Percentiles rank a stretch among this genome's conserved stretches.
These are phyloP conservation scores for Sungouiozyma ichnusensis DNA, from an alignment of 805 yeast genomes.

Conservation along the genomic window DNA sequence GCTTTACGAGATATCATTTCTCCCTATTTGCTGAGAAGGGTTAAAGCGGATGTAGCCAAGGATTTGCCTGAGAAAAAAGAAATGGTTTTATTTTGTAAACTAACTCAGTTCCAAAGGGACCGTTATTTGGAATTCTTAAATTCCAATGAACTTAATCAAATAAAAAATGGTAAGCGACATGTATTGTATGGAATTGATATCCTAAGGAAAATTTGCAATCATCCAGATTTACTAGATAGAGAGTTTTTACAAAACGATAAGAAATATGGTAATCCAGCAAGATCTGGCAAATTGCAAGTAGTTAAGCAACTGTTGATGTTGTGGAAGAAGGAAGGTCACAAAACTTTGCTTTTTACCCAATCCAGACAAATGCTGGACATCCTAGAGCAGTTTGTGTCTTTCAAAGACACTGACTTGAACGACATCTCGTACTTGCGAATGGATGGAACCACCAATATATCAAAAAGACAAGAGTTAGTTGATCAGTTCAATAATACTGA, in stretches of 20 bases:
- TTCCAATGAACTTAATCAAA: slow-evolving; percentile 65
- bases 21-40: slow-evolving; percentile 77
- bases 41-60: slow-evolving; percentile 89
- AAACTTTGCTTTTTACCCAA: slow-evolving; percentile 81
- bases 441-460: slow-evolving; percentile 90
- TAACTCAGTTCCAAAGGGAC: slow-evolving; percentile 66
- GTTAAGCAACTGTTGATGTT: slow-evolving; percentile 59
- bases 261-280: slow-evolving; percentile 44
- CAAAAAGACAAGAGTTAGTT: slow-evolving; percentile 64
- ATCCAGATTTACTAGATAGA: slow-evolving; percentile 71
- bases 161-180: slow-evolving; percentile 65
- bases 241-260: slow-evolving; percentile 22
- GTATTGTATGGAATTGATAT: slow-evolving; percentile 85
- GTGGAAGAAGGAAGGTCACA: slow-evolving; percentile 71
- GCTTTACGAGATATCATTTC: slow-evolving; percentile 77
- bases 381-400: slow-evolving; percentile 53
- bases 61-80: slow-evolving; percentile 90
- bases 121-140: slow-evolving; percentile 65
- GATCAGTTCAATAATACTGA: slow-evolving; percentile 65
- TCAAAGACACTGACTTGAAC: slow-evolving; percentile 27
- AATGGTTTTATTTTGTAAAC: slow-evolving; percentile 83
- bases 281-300: slow-evolving; percentile 89
- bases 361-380: slow-evolving; percentile 91
- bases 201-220: slow-evolving; percentile 86
- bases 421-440: slow-evolving; percentile 56